phyloP scores from a whole-genome alignment of 208 protist genomes.

The Leishmania turanica region DNA sequence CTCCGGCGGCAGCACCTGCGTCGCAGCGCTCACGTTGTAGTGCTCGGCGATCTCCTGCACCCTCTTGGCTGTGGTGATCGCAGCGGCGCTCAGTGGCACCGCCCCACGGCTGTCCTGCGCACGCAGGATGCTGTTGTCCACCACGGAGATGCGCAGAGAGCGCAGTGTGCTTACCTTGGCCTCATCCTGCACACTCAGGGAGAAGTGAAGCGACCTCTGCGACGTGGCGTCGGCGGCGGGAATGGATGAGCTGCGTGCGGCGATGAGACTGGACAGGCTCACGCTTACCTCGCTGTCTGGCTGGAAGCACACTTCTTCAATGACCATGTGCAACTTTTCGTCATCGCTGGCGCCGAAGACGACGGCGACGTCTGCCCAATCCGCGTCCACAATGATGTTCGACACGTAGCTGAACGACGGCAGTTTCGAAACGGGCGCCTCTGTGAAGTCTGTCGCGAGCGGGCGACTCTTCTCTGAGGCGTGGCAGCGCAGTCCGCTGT shows the following conservation, averaged over 20 bases:
- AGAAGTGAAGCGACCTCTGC: conserved; percentile 8
- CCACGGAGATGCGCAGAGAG: conserved; percentile 28
- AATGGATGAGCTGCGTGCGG: conserved; percentile 8
- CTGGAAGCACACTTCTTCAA: conserved; percentile 44
- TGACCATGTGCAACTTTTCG: conserved; percentile 29
- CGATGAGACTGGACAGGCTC: conserved; percentile 19
- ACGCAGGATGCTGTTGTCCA: conserved; percentile 12
- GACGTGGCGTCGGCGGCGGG: conserved; percentile 2
- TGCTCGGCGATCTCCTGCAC: conserved; percentile 30
- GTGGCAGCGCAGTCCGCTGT: conserved; percentile 37
- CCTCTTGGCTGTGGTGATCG: conserved; percentile 18
- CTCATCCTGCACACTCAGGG: conserved; percentile 17
- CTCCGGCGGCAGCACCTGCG: conserved; percentile 25
- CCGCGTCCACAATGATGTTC: conserved; percentile 56
- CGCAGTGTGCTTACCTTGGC: conserved; percentile 18
- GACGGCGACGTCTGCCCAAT: conserved; percentile 36
- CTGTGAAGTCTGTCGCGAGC: conserved; percentile 30
- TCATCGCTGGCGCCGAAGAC: conserved; percentile 39
- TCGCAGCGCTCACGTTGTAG: conserved; percentile 30
- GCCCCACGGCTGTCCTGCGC: conserved; percentile 24
- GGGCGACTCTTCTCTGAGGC: conserved; percentile 29
- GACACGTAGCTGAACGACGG: conserved; percentile 56
- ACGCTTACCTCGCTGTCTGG: conserved; percentile 26
- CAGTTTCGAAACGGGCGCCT: conserved; percentile 46
- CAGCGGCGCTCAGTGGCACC: conserved; percentile 14